phyloP scores from a whole-genome alignment of 257 asterid species.

The Leonotis leonurus region DNA sequence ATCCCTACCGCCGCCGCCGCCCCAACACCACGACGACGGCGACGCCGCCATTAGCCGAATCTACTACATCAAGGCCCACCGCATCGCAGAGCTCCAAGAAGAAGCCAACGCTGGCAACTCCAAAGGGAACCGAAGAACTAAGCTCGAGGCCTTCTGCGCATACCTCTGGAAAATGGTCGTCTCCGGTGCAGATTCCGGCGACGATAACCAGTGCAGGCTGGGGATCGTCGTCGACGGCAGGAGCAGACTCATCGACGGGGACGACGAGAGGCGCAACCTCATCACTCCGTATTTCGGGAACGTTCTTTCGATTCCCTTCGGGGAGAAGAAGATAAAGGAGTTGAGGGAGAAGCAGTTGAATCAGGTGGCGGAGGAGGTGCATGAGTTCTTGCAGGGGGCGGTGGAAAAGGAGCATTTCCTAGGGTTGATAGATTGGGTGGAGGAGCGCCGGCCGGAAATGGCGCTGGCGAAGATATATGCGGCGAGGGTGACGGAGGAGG shows the following conservation, averaged over 20 bases:
- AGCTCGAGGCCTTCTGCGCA: slow-evolving; percentile 56
- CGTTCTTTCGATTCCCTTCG: slow-evolving; percentile 56
- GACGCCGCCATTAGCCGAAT: slow-evolving; percentile 43
- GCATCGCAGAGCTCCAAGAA: slow-evolving; percentile 32
- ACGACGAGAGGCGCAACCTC: neutral
- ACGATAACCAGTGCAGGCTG: slow-evolving; percentile 22
- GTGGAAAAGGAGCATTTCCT: slow-evolving; percentile 55
- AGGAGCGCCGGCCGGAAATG: slow-evolving; percentile 53
- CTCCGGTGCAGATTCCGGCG: neutral
- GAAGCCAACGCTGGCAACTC: slow-evolving; percentile 28
- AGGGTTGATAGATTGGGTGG: slow-evolving; percentile 66
- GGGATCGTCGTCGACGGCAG: slow-evolving; percentile 77
- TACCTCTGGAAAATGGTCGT: slow-evolving; percentile 60
- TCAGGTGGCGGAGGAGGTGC: slow-evolving; percentile 43
- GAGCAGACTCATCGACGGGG: slow-evolving; percentile 28
- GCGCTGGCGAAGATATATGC: slow-evolving; percentile 38
- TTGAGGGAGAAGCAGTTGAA: slow-evolving; percentile 32
- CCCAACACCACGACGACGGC: neutral
- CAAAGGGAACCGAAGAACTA: slow-evolving; percentile 19
- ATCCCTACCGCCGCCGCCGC: slow-evolving; percentile 11
- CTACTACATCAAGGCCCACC: slow-evolving; percentile 38
- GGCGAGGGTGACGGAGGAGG: slow-evolving; percentile 25
- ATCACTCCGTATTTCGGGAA: slow-evolving; percentile 45
- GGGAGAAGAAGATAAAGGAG: slow-evolving; percentile 34
- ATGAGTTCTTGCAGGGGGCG: slow-evolving; percentile 27